A percentile compares a stretch with the other conserved stretches of the same genome.
Evolutionary conservation across 163 green algal genomes (phyloP).

Genomic region (Picocystis sp.): DNA sequence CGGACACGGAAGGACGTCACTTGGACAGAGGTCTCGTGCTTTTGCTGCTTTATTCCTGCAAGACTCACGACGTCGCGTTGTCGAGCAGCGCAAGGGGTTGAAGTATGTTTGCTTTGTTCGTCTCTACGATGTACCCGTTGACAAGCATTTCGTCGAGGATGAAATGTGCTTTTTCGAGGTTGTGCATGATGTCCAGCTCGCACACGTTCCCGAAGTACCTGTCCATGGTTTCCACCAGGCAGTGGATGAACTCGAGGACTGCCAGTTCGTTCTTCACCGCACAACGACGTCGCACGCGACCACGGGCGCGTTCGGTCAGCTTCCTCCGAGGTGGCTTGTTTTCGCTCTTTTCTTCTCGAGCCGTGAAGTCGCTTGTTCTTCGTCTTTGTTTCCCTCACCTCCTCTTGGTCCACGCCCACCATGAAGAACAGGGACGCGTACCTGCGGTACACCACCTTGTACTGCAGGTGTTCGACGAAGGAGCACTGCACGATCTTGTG

Average conservation of each 20-base stretch:
- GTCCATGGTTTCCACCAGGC: constrained; percentile 73
- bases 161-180: constrained; percentile 54
- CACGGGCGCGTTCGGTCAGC: too few relatives aligned
- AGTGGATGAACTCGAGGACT: constrained; percentile 74
- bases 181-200: constrained; percentile 85
- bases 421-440: constrained; percentile 99
- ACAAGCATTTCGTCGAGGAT: constrained; percentile 73
- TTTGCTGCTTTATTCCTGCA: too few relatives aligned
- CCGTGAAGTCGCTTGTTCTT: too few relatives aligned
- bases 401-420: constrained; percentile 82
- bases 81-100: constrained; percentile 51
- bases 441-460: constrained; percentile 71
- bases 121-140: constrained; percentile 85
- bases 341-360: too few relatives aligned
- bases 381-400: constrained; percentile 41
- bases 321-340: too few relatives aligned
- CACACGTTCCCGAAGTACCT: constrained; percentile 79
- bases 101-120: constrained; percentile 67
- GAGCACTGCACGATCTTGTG: constrained; percentile 57
- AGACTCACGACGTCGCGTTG: constrained; percentile 2
- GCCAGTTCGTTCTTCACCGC: constrained; percentile 61
- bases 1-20: too few relatives aligned
- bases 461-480: constrained; percentile 78
- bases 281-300: too few relatives aligned
- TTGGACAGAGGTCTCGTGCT: too few relatives aligned